A percentile compares a stretch with the other conserved stretches of the same genome.
Conservation (phyloP, 106 monocot genomes). For the Platanthera guangdongensis region DNA sequence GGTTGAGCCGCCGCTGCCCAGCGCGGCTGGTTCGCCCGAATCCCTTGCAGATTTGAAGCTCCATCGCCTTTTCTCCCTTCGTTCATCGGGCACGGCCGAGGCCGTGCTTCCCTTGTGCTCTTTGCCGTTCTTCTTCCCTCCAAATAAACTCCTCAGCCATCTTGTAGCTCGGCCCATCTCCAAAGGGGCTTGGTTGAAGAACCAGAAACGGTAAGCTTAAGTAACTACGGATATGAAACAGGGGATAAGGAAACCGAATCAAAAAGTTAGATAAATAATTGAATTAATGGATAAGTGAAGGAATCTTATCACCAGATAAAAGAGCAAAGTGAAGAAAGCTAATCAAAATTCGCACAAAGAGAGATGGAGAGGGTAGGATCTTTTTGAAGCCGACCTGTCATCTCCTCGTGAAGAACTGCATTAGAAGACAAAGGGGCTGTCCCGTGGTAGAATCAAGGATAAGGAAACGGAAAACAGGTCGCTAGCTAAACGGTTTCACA, state of each 20-base stretch:
- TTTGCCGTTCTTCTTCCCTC: slow-evolving; percentile 43
- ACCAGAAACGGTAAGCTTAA: not conserved
- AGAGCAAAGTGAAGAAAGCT: slow-evolving; percentile 1
- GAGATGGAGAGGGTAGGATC: not conserved
- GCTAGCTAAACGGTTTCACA: not conserved
- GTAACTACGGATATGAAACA: not conserved
- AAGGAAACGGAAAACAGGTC: not conserved
- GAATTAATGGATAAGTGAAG: not conserved
- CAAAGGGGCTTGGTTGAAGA: too few relatives aligned
- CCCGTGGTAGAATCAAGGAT: slow-evolving; percentile 13
- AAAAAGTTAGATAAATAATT: not conserved
- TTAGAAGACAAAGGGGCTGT: slow-evolving; percentile 41
- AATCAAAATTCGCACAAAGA: not conserved
- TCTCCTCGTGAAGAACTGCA: slow-evolving; percentile 40
- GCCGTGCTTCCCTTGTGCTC: slow-evolving; percentile 5
- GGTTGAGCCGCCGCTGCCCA: slow-evolving; percentile 4
- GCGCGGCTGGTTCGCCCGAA: not conserved
- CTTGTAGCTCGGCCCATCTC: slow-evolving; percentile 61
- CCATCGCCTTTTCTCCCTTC: slow-evolving; percentile 72
- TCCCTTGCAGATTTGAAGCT: slow-evolving; percentile 60
- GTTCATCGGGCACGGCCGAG: slow-evolving; percentile 2
- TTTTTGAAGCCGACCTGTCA: slow-evolving; percentile 18
- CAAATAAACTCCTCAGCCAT: slow-evolving; percentile 57
- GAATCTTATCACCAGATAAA: slow-evolving; percentile 1
- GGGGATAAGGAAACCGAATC: not conserved